Percentiles rank a stretch among this genome's conserved stretches.
These are phyloP conservation scores for Buxus sempervirens DNA, from an alignment of 164 flowering plant genomes.

Conservation along the genomic window DNA sequence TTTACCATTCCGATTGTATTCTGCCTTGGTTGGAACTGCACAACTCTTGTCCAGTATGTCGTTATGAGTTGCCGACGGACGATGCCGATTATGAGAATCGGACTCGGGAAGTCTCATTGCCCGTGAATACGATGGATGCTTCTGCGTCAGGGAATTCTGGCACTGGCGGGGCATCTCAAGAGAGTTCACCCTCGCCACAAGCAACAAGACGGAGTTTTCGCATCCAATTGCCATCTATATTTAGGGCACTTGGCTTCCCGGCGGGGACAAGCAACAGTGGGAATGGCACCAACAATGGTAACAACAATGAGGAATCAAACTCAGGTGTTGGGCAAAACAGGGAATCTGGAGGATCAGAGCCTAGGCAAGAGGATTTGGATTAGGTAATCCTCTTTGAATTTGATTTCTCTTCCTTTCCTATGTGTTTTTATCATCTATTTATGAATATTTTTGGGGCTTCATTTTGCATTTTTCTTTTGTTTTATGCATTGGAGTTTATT, in stretches of 20 bases:
- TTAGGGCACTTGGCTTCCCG: slow-evolving; percentile 36
- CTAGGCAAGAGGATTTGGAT: slow-evolving; percentile 54
- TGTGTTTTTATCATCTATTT: neutral
- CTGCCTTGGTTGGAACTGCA: slow-evolving; percentile 87
- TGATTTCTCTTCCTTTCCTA: neutral
- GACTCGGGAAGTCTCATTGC: slow-evolving; percentile 5
- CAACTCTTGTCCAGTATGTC: slow-evolving; percentile 92
- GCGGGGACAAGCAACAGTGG: slow-evolving; percentile 46
- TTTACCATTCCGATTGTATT: slow-evolving; percentile 77
- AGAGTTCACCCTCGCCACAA: slow-evolving; percentile 16
- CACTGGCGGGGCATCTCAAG: slow-evolving; percentile 19
- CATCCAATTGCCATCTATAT: slow-evolving; percentile 55
- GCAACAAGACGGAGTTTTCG: slow-evolving; percentile 51
- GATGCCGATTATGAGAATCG: slow-evolving; percentile 72
- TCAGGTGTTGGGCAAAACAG: slow-evolving; percentile 22
- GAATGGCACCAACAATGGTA: slow-evolving; percentile 23
- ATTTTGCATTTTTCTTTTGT: too few relatives aligned
- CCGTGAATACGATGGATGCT: slow-evolving; percentile 2
- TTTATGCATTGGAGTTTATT: too few relatives aligned
- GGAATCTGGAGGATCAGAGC: slow-evolving; percentile 30
- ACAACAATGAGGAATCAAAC: slow-evolving; percentile 26
- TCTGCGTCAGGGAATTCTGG: slow-evolving; percentile 1
- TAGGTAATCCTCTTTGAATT: slow-evolving; percentile 18
- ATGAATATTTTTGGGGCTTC: neutral
- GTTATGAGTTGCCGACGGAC: slow-evolving; percentile 87